phyloP scores from a whole-genome alignment of 805 yeast genomes.

The Lipomyces starkeyi region DNA sequence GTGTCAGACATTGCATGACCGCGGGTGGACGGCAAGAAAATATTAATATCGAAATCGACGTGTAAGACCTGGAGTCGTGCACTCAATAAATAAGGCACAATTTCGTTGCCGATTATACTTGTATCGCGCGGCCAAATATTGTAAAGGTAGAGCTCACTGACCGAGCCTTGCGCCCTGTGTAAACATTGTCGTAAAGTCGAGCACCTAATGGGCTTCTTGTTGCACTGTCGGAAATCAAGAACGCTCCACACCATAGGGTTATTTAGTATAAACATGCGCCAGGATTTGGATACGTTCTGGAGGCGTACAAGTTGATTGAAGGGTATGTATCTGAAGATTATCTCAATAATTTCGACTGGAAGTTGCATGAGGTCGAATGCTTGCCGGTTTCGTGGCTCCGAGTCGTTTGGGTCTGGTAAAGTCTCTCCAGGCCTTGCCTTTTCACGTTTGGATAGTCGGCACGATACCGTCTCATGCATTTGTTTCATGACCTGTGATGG shows the following conservation, averaged over 20 bases:
- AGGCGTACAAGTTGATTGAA: slow-evolving; percentile 12
- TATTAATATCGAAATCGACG: background rate
- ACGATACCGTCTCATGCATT: background rate
- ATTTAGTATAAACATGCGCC: slow-evolving; percentile 9
- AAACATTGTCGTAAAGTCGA: slow-evolving; percentile 6
- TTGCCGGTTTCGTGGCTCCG: background rate
- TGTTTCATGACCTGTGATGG: background rate
- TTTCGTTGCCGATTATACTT: background rate
- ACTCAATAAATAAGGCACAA: background rate
- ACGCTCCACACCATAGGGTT: slow-evolving; percentile 18
- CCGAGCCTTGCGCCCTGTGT: background rate
- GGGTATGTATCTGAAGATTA: slow-evolving; percentile 10
- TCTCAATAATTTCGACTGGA: slow-evolving; percentile 24
- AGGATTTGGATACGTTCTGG: slow-evolving; percentile 15
- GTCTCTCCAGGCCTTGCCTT: background rate
- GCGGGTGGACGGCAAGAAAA: background rate
- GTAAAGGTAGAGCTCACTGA: background rate
- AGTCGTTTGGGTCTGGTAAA: background rate
- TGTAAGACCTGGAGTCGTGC: slow-evolving; percentile 1
- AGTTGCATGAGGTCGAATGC: slow-evolving; percentile 9
- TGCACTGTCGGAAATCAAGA: slow-evolving; percentile 20
- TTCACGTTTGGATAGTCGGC: background rate
- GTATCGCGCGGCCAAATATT: slow-evolving; percentile 8
- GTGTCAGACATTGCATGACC: background rate
- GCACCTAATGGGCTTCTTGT: slow-evolving; percentile 1